These are phyloP conservation scores for Picea mariana DNA, from an alignment of 83 land plant genomes.

Conservation along the genomic window DNA sequence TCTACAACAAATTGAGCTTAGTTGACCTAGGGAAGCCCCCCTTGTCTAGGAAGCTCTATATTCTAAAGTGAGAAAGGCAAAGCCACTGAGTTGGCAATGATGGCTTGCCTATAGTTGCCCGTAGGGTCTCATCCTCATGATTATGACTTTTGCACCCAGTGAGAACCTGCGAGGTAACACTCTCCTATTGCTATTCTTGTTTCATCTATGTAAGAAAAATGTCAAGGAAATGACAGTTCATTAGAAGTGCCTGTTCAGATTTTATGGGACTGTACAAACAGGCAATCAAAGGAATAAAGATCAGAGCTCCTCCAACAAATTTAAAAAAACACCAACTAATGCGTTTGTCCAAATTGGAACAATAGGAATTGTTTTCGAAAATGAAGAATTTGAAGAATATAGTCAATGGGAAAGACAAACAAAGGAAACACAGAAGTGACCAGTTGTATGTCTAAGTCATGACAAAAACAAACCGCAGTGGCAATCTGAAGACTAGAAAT, in stretches of 20 bases:
- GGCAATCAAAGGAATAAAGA: neutral
- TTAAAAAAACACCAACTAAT: neutral
- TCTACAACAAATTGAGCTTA: too few species aligned
- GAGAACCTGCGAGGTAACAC: too few species aligned
- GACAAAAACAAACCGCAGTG: neutral
- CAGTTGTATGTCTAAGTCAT: neutral
- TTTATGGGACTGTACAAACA: neutral
- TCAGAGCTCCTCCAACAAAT: neutral
- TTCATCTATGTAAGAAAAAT: neutral
- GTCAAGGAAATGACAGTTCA: neutral
- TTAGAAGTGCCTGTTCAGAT: neutral
- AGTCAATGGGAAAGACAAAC: neutral
- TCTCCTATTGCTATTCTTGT: neutral
- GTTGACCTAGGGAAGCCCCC: too few species aligned
- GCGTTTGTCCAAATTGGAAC: neutral
- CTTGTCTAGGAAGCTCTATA: too few species aligned
- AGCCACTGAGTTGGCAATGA: too few species aligned
- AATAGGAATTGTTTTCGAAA: neutral
- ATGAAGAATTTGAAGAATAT: neutral
- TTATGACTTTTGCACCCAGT: too few species aligned
- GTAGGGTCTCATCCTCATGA: too few species aligned
- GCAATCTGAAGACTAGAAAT: neutral
- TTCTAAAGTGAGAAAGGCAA: too few species aligned
- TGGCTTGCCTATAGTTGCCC: too few species aligned
- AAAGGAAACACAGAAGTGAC: neutral